Evolutionary conservation across 257 asterid genomes (phyloP), one percentile per base, ranked within the genome.

Genomic region (Osmanthus fragrans): DNA sequence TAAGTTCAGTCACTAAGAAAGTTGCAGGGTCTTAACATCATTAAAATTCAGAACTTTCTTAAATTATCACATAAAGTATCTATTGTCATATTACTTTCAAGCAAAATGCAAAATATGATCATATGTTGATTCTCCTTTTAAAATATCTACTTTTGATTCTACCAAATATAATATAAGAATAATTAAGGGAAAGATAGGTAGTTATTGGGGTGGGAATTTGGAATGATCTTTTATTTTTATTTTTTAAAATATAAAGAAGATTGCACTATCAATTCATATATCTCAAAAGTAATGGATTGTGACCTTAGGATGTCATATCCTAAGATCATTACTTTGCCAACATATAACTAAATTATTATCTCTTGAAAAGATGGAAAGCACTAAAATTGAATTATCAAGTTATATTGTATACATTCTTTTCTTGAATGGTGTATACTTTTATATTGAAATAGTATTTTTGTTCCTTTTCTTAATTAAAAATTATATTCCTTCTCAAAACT

Each of bases 251-350:
- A 65, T 16, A 47, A 49, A 51, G 29, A 67, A 76, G 77, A 73
- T 7, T 37, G 84, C 81, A 73, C 85, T 76, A 75, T 78, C 81
- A 32, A 30, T 36, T 67, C 60, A 60, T 10, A 18, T 45, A 45
- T 45, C 75, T 33, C 76, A 33, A 79, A 86, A 81, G 87, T 70
- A 81, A 80, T 83, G 81, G 87, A 86, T 83, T 51, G 86, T 86
- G 89, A 86, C 86, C 67, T 65, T 56, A 76, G 81, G 83, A 75
- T 83, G 70, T 72, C 64, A 82, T 81, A 25, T 60, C 68, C 15
- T 16, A 19, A 19, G 63, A 51, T 74, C 42, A 39, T 78, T 21
- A 78, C 65, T 67, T 79, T 56, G 73, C 74, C 45, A 68, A 37
- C 40, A 71, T n/a, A 10, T 37, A 21, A 47, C 21, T 36, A 75